A percentile compares a stretch with the other conserved stretches of the same genome.
These are phyloP conservation scores for Talaromyces amestolkiae DNA, from an alignment of 2,329 filamentous ascomycete species.

Conservation along the genomic window DNA sequence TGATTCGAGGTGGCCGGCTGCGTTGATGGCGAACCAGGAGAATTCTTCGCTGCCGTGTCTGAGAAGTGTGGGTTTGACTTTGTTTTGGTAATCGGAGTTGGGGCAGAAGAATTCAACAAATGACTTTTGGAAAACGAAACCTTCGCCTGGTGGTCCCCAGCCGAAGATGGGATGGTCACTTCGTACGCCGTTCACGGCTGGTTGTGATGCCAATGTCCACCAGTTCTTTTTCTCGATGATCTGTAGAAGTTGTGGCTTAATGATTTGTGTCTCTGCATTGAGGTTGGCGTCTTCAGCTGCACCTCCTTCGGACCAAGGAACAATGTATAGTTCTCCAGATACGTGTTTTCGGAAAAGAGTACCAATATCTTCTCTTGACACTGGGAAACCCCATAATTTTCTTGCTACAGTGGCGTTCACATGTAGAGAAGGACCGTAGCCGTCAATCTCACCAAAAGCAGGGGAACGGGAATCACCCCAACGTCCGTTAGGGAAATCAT, in stretches of 20 bases:
- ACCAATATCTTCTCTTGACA: constrained; percentile 68
- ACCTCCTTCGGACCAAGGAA: constrained; percentile 81
- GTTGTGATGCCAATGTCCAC: constrained; percentile 96
- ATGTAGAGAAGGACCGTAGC: constrained; percentile 95
- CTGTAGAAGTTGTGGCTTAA: constrained; percentile 69
- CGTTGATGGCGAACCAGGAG: constrained; percentile 85
- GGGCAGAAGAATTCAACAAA: constrained; percentile 97
- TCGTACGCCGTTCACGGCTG: constrained; percentile 80
- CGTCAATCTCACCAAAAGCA: constrained; percentile 93
- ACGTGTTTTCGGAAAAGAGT: constrained; percentile 78
- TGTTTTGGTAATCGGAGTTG: constrained; percentile 63
- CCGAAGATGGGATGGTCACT: constrained; percentile 79
- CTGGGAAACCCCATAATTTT: constrained; percentile 79
- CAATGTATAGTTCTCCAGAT: constrained; percentile 71
- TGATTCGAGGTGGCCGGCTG: constrained; percentile 71
- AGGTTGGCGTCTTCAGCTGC: constrained; percentile 58
- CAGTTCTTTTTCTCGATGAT: constrained; percentile 77
- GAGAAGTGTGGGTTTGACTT: constrained; percentile 62
- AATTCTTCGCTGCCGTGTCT: constrained; percentile 63
- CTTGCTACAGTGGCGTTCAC: constrained; percentile 82
- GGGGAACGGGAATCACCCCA: constrained; percentile 93
- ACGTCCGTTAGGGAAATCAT: constrained; percentile 93
- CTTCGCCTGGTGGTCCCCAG: constrained; percentile 81
- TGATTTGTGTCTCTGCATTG: constrained; percentile 74
- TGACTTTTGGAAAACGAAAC: constrained; percentile 96